These are phyloP conservation scores for Trypanosoma grayi DNA, from an alignment of 208 protist species.

Conservation along the genomic window DNA sequence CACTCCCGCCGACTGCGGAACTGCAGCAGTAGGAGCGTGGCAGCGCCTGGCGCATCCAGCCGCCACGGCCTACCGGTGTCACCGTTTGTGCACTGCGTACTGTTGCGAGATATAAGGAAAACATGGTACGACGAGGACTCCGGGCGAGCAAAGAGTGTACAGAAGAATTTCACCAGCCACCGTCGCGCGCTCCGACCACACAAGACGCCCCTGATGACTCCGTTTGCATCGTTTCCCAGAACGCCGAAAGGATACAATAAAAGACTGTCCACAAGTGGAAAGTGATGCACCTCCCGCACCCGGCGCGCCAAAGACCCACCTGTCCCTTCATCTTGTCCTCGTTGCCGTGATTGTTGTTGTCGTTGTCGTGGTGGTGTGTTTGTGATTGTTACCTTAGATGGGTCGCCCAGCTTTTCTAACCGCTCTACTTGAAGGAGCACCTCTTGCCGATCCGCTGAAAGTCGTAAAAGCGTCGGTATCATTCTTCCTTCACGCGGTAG, in stretches of 20 bases:
- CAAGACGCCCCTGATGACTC: constrained; percentile 43
- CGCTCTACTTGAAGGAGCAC: constrained; percentile 43
- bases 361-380: background rate
- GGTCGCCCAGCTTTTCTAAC: background rate
- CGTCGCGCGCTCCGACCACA: constrained; percentile 52
- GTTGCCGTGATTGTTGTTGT: background rate
- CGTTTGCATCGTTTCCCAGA: constrained; percentile 45
- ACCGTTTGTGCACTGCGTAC: constrained; percentile 27
- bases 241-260: constrained; percentile 46
- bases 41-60: background rate
- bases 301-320: background rate
- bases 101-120: constrained; percentile 44
- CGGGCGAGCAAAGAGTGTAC: constrained; percentile 42
- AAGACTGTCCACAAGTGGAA: constrained; percentile 37
- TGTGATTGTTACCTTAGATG: too few relatives aligned
- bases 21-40: constrained; percentile 56
- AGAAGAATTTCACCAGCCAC: constrained; percentile 51
- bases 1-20: constrained; percentile 53
- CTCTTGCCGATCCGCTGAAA: constrained; percentile 41
- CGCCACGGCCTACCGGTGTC: background rate
- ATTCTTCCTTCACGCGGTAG: constrained; percentile 3
- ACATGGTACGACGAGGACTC: constrained; percentile 36
- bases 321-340: too few relatives aligned
- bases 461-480: constrained; percentile 30
- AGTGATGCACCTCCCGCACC: constrained; percentile 53